These are phyloP conservation scores for Ballota nigra DNA, from an alignment of 257 asterid species.

Conservation along the genomic window DNA sequence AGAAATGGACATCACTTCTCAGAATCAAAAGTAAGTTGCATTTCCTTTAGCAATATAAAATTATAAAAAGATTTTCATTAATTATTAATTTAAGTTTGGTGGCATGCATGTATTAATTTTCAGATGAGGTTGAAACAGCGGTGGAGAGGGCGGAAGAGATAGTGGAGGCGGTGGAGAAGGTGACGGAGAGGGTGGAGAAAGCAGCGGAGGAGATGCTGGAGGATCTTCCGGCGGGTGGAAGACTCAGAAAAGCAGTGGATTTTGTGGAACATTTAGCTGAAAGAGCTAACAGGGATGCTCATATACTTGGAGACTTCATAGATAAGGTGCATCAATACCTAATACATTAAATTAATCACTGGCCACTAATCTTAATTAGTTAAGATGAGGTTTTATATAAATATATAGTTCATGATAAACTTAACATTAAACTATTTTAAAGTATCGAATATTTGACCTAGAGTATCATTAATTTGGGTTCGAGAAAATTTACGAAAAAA, in stretches of 20 bases:
- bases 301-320: slow-evolving; percentile 38
- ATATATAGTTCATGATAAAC: no score
- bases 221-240: slow-evolving; percentile 50
- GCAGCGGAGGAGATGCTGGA: slow-evolving; percentile 42
- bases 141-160: slow-evolving; percentile 46
- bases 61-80: no score
- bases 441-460: no score
- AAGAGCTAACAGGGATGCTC: slow-evolving; percentile 42
- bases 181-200: slow-evolving; percentile 51
- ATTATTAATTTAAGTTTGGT: background rate
- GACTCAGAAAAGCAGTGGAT: slow-evolving; percentile 32
- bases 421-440: no score
- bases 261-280: slow-evolving; percentile 53
- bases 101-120: background rate
- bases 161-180: slow-evolving; percentile 46
- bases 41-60: background rate
- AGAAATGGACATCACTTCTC: slow-evolving; percentile 33
- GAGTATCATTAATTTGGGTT: no score
- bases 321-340: slow-evolving; percentile 35
- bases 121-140: slow-evolving; percentile 48
- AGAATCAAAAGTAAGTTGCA: slow-evolving; percentile 30
- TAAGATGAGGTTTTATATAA: no score
- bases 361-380: no score
- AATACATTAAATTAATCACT: no score
- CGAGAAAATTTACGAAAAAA: no score